Evolutionary conservation across 495 filamentous ascomycete species (phyloP), one percentile per base, ranked within the genome.

Genomic region (Podospora sp.): DNA sequence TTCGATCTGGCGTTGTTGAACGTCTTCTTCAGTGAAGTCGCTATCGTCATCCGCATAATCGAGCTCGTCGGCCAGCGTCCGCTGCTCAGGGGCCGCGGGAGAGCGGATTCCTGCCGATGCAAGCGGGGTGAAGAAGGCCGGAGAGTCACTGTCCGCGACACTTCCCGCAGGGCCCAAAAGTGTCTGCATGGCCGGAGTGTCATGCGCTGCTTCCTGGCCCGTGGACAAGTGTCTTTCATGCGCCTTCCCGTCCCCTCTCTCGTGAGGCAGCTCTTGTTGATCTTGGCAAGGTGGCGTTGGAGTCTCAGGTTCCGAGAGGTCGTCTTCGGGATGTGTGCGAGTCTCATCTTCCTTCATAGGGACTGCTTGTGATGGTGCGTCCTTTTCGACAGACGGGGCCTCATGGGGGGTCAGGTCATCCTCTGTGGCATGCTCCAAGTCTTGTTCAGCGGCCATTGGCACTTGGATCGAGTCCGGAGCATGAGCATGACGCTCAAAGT

Each of bases 91-190:
- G 3, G 9, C 2, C 20, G 52, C 21, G 2, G 62, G 65, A 6
- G 69, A 68, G 3, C 33, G 50, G 25, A 68, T 63, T 6, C 62
- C 69, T 0, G 66, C 66, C 11, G 65, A 66, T 7, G 67, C 24
- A 21, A 68, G 46, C 8, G 69, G 69, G 0, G 69, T 71, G 8
- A 68, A 59, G 40, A 69, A 72, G 8, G 33, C 27, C 49, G 65
- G 67, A 21, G 67, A 67, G 16, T 72, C 70, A 29, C 52, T 62
- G 29, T 72, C 70, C 0, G 70, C 63, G 46, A 16, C 27, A 62
- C 46, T 62, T 21, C 26, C 51, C 35, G 29, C 40, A 1, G 52
- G 25, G 20, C 14, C 36, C 7, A 65, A n/a, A 7, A 59, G 52
- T n/a, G 52, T 9, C 52, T 14, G 52, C 7, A 55, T 26, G 1